Conservation (phyloP, 352 stramenopile species). For the Pilasporangium apinafurcum region DNA sequence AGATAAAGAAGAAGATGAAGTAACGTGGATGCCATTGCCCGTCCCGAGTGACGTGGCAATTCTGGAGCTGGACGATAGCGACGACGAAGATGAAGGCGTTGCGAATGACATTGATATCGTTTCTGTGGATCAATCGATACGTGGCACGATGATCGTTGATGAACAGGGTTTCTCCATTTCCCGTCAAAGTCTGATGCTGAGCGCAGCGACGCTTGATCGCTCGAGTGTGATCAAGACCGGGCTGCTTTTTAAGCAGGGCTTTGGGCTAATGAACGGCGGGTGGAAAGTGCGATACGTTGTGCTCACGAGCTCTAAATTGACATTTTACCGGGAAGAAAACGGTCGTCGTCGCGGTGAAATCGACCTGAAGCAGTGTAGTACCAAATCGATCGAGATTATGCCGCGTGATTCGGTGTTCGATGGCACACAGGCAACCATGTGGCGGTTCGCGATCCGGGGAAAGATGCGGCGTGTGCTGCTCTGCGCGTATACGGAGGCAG, state of each 20-base stretch:
- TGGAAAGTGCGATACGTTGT: constrained; percentile 79
- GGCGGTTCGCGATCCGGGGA: constrained; percentile 68
- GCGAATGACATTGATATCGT: too few relatives aligned
- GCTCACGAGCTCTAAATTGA: constrained; percentile 60
- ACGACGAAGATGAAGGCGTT: constrained; percentile 57
- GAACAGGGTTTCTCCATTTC: constrained; percentile 58
- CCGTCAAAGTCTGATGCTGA: constrained; percentile 39
- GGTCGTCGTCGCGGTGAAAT: constrained; percentile 65
- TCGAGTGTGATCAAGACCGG: constrained; percentile 58
- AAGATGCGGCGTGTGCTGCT: constrained; percentile 61
- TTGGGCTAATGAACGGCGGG: constrained; percentile 40
- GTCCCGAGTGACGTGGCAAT: constrained; percentile 29
- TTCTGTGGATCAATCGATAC: constrained; percentile 46
- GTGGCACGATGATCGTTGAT: constrained; percentile 60
- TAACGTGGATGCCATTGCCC: constrained; percentile 28
- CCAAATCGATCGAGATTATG: constrained; percentile 79
- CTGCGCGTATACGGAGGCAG: constrained; percentile 66
- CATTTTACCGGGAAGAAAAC: constrained; percentile 67
- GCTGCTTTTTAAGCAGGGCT: constrained; percentile 72
- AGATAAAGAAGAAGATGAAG: constrained; percentile 11
- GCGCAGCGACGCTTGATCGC: constrained; percentile 25
- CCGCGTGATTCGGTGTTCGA: constrained; percentile 75
- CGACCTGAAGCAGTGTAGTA: constrained; percentile 54
- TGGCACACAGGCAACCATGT: constrained; percentile 67
- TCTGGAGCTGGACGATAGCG: constrained; percentile 30